Percentiles rank a stretch among this genome's conserved stretches.
Conservation (phyloP, 495 filamentous ascomycete species). For the Aspergillus wentii region DNA sequence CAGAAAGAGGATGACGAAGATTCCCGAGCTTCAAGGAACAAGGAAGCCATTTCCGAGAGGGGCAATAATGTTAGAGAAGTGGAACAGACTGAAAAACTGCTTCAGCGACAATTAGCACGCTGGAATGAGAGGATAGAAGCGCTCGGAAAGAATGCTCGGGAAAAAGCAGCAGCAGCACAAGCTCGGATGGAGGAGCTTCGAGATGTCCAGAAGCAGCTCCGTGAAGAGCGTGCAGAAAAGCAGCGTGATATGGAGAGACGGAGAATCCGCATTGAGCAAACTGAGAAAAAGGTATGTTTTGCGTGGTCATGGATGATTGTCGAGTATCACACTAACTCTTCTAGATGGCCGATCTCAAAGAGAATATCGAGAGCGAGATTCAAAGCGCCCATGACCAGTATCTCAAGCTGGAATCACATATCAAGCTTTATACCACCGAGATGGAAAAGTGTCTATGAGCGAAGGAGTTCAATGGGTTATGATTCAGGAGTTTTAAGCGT, state of each 20-base stretch:
- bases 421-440: slow-evolving; percentile 95
- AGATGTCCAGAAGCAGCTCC: slow-evolving; percentile 70
- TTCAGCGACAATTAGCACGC: slow-evolving; percentile 77
- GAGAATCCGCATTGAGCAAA: slow-evolving; percentile 90
- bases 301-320: not conserved
- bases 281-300: slow-evolving; percentile 85
- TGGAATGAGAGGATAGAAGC: slow-evolving; percentile 82
- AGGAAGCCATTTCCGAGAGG: slow-evolving; percentile 80
- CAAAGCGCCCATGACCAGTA: slow-evolving; percentile 85
- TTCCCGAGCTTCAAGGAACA: slow-evolving; percentile 68
- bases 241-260: slow-evolving; percentile 85
- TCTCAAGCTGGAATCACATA: slow-evolving; percentile 92
- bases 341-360: slow-evolving; percentile 94
- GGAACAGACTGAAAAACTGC: slow-evolving; percentile 75
- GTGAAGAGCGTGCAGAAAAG: slow-evolving; percentile 79
- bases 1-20: slow-evolving; percentile 87
- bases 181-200: slow-evolving; percentile 87
- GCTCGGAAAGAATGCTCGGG: slow-evolving; percentile 67
- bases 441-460: slow-evolving; percentile 87
- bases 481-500: slow-evolving; percentile 34
- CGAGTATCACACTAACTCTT: slow-evolving; percentile 6
- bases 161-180: slow-evolving; percentile 74
- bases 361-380: slow-evolving; percentile 93
- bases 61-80: slow-evolving; percentile 87
- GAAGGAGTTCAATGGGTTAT: slow-evolving; percentile 14